Conservation (phyloP, 148 eudicot species). For the Oxyria digyna region DNA sequence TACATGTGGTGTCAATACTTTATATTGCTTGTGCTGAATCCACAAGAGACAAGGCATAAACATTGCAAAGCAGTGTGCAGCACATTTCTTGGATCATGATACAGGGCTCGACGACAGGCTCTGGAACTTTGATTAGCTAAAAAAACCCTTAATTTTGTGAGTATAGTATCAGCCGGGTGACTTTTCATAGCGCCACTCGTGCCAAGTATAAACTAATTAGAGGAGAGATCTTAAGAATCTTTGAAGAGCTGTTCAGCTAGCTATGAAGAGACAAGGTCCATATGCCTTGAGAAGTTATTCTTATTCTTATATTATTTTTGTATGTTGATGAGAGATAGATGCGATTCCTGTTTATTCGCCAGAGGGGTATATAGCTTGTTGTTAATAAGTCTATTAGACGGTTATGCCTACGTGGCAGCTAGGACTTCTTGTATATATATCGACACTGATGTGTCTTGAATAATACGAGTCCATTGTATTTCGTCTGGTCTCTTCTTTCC, state of each 20-base stretch:
- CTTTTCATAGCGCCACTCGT: background rate
- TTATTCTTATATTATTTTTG: background rate
- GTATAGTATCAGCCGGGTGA: background rate
- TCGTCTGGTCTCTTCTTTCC: no score
- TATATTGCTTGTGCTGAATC: background rate
- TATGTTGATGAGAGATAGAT: background rate
- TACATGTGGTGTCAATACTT: no score
- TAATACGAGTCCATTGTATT: no score
- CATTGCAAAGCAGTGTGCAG: background rate
- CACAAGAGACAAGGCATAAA: background rate
- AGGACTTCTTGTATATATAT: no score
- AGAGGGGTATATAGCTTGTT: no score
- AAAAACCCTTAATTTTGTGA: background rate
- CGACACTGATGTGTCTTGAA: no score
- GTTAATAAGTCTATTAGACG: no score
- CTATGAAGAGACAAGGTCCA: background rate
- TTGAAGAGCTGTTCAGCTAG: background rate
- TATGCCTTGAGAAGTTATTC: background rate
- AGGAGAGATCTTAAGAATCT: background rate
- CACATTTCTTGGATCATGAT: background rate
- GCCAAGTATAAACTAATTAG: background rate
- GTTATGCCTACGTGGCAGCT: no score
- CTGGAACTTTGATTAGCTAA: no score
- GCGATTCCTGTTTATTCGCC: no score
- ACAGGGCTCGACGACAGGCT: background rate